phyloP scores from a whole-genome alignment of 345 rosid genomes.

The Cochlearia excelsa region DNA sequence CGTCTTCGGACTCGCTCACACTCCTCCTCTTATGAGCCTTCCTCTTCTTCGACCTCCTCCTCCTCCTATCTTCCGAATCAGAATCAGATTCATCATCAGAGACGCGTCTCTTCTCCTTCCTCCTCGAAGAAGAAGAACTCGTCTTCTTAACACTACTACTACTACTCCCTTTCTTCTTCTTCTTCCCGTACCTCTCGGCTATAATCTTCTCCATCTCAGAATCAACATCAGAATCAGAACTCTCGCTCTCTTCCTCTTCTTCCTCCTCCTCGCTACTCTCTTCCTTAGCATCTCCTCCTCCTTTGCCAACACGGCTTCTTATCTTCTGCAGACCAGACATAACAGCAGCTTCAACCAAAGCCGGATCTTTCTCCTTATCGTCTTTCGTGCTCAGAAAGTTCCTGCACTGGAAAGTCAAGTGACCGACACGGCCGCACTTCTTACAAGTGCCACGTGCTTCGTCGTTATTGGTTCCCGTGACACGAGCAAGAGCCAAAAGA shows the following conservation, averaged over 20 bases:
- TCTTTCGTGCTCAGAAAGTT: slow-evolving; percentile 80
- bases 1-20: slow-evolving; percentile 57
- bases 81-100: slow-evolving; percentile 45
- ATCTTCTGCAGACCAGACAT: slow-evolving; percentile 71
- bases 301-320: slow-evolving; percentile 50
- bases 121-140: slow-evolving; percentile 5
- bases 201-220: slow-evolving; percentile 87
- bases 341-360: slow-evolving; percentile 56
- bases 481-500: slow-evolving; percentile 75
- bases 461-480: slow-evolving; percentile 69
- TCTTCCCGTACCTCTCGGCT: slow-evolving; percentile 74
- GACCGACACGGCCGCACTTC: slow-evolving; percentile 94
- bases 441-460: slow-evolving; percentile 93
- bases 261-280: slow-evolving; percentile 57
- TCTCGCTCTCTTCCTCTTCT: slow-evolving; percentile 63
- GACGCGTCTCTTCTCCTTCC: slow-evolving; percentile 33
- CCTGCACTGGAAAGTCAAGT: slow-evolving; percentile 82
- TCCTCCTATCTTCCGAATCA: slow-evolving; percentile 55
- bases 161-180: slow-evolving; percentile 49
- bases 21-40: slow-evolving; percentile 47
- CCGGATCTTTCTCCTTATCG: slow-evolving; percentile 61
- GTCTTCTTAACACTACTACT: slow-evolving; percentile 34
- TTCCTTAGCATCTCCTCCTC: slow-evolving; percentile 41
- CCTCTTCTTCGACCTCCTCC: slow-evolving; percentile 78
- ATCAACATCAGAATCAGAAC: slow-evolving; percentile 76